These are phyloP conservation scores for Sugiyamaella neomexicana DNA, from an alignment of 1,139 yeast species.

Conservation along the genomic window DNA sequence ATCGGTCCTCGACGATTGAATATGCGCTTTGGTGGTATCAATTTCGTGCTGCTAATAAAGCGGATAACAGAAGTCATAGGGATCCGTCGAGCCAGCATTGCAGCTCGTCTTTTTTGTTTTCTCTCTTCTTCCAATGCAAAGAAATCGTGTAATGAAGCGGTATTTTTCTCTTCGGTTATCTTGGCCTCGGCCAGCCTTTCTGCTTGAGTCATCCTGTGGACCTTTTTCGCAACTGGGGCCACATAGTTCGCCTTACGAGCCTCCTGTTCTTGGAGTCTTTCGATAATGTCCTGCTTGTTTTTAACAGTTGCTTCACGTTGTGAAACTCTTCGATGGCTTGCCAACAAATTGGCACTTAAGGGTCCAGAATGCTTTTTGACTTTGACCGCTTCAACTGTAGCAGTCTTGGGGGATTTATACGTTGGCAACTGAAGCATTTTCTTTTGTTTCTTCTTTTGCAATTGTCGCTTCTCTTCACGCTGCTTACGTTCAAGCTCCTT, in stretches of 20 bases:
- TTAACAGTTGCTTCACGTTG: slow-evolving; percentile 76
- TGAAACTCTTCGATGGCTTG: slow-evolving; percentile 70
- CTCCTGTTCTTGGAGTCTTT: slow-evolving; percentile 71
- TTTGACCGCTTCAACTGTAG: slow-evolving; percentile 20
- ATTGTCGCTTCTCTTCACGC: slow-evolving; percentile 33
- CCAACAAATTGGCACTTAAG: slow-evolving; percentile 46
- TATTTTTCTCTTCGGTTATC: slow-evolving; percentile 77
- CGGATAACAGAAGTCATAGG: slow-evolving; percentile 60
- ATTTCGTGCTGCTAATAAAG: slow-evolving; percentile 43
- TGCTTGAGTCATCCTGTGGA: slow-evolving; percentile 67
- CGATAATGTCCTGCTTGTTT: slow-evolving; percentile 74
- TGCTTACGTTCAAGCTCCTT: slow-evolving; percentile 34
- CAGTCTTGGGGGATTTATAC: slow-evolving; percentile 20
- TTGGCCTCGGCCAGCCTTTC: slow-evolving; percentile 82
- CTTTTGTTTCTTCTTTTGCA: slow-evolving; percentile 29
- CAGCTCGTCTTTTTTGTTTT: slow-evolving; percentile 72
- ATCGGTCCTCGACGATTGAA: slow-evolving; percentile 27
- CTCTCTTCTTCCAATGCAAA: slow-evolving; percentile 83
- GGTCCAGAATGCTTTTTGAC: slow-evolving; percentile 29
- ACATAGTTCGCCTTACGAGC: slow-evolving; percentile 52
- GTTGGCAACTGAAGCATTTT: slow-evolving; percentile 33
- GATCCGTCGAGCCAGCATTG: slow-evolving; percentile 63
- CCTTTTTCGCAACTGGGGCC: slow-evolving; percentile 43
- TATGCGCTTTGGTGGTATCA: slow-evolving; percentile 33
- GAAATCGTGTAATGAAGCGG: slow-evolving; percentile 69